Evolutionary conservation across 192 early-diverging fungal genomes (phyloP), one percentile per base, ranked within the genome.

Genomic region (Dissophora ornata): DNA sequence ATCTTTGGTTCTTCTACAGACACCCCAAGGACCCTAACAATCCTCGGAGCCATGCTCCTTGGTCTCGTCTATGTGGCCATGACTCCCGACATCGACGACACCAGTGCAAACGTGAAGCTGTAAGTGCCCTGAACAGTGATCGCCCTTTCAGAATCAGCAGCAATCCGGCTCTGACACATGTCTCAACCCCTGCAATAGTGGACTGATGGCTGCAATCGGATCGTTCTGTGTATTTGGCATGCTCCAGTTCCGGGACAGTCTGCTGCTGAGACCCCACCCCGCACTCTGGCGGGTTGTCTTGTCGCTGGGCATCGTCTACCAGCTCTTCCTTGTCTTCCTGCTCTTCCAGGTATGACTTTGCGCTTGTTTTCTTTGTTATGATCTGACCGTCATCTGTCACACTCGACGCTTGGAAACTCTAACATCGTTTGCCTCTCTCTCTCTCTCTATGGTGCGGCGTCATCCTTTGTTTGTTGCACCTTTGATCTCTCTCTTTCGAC

Each of bases 201-300:
- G 88, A 22, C 44, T 83, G 0, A 24, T 79, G 11, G 87, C 87
- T 15, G 69, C 82, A 18, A 64, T 87, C 33, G 65, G 78, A 2
- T 79, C 69, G 11, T 92, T 98, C 71, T 81, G 94, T 3, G 81
- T 96, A 19, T 91, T 95, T 62, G 95, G 94, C 1, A 88, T 96
- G 75, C 81, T 97, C 7, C 88, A 95, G 75, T 97, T 98, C 78
- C 85, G 92, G 12, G 96, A 98, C 77, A 96, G 97, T 19, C 95
- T 96, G 10, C 95, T 98, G 63, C 86, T 98, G 41, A 82, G 96
- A 44, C 97, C 97, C 7, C 96, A 97, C 68, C 93, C 94, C 22
- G 95, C 93, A 8, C 86, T 98, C 56, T 98, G 97, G 97, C 84
- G 97, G 30, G 86, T 89, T 32, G 91, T 98, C 10, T 79, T 98